Conservation (phyloP, 2,329 filamentous ascomycete genomes). For the Epichloe bromicola region DNA sequence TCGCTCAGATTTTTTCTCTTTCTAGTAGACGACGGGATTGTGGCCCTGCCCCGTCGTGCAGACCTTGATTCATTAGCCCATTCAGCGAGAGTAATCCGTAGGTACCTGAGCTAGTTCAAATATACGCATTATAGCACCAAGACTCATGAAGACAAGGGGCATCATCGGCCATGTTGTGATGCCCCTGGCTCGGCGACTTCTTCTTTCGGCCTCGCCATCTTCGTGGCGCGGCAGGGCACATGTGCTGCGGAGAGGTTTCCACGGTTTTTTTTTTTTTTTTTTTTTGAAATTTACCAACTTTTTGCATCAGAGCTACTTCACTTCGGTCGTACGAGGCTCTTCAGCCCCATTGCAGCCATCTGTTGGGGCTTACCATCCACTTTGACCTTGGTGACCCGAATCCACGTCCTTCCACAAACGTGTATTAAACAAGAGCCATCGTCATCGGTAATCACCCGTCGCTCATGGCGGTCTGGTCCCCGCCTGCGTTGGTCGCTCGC, state of each 20-base stretch:
- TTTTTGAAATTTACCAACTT: no score
- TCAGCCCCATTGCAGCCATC: conserved; percentile 14
- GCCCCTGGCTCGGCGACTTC: not conserved
- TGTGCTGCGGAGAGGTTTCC: not conserved
- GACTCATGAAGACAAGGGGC: no score
- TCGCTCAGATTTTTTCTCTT: no score
- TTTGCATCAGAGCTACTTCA: not conserved
- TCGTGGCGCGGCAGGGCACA: no score
- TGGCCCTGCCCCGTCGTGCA: no score
- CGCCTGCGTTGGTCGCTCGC: not conserved
- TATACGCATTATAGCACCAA: no score
- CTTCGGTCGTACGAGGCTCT: conserved; percentile 5
- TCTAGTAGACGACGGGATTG: no score
- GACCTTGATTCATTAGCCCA: no score
- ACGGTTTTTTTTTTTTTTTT: no score
- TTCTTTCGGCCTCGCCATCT: not conserved
- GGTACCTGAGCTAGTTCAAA: no score
- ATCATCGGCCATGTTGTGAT: not conserved
- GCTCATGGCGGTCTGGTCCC: not conserved
- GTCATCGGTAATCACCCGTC: conserved; percentile 6
- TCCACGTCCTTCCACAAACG: not conserved
- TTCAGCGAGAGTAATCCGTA: no score
- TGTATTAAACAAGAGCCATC: not conserved
- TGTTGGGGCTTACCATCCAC: conserved; percentile 20
- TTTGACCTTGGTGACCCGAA: conserved; percentile 19